Percentiles rank a stretch among this genome's conserved stretches.
Conservation (phyloP, 768 basidiomycete genomes). For the Boletus rufocinnamomeus region DNA sequence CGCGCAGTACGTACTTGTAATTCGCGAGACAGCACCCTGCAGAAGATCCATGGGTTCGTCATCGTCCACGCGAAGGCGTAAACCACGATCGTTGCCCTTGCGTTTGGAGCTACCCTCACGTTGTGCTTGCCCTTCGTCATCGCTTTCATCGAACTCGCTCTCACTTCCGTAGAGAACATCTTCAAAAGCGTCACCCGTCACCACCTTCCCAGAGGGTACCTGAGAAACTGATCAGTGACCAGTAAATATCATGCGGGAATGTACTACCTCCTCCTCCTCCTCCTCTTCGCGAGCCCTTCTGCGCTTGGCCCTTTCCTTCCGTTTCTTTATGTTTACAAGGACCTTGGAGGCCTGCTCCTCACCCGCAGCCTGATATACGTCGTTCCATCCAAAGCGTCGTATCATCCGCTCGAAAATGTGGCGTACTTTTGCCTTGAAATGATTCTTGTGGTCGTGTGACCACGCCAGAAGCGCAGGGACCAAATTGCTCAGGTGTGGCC, state of each 20-base stretch:
- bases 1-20: constrained; percentile 58
- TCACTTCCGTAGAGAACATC: constrained; percentile 97
- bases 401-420: constrained; percentile 98
- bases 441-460: constrained; percentile 98
- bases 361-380: constrained; percentile 70
- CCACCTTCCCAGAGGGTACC: constrained; percentile 49
- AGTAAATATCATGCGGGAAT: neutral
- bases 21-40: constrained; percentile 68
- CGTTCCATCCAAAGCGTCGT: constrained; percentile 85
- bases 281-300: constrained; percentile 69
- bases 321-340: constrained; percentile 90
- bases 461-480: constrained; percentile 86
- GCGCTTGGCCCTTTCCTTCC: constrained; percentile 90
- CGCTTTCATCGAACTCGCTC: constrained; percentile 78
- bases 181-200: constrained; percentile 88
- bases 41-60: constrained; percentile 96
- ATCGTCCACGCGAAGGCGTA: constrained; percentile 80
- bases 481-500: constrained; percentile 73
- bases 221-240: constrained; percentile 27
- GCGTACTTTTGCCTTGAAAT: constrained; percentile 95
- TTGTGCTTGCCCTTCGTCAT: constrained; percentile 50
- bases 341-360: constrained; percentile 88
- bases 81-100: constrained; percentile 44
- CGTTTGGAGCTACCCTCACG: constrained; percentile 37
- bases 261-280: constrained; percentile 53